phyloP scores from a whole-genome alignment of 1,139 yeast species.

The Pichia sp. region DNA sequence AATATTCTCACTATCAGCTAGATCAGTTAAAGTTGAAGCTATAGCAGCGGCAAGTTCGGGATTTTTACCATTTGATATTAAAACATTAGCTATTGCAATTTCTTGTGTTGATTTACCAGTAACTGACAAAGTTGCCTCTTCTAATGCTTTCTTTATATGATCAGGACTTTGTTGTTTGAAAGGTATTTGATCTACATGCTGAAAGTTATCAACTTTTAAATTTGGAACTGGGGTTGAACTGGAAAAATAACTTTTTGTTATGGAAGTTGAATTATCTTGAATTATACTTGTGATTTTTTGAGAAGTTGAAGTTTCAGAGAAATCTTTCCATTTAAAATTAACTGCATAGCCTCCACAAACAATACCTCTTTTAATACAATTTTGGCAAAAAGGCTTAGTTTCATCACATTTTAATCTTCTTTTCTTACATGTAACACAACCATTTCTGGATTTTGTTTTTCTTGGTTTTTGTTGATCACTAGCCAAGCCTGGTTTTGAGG shows the following conservation, averaged over 20 bases:
- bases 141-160: slow-evolving; percentile 34
- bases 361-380: slow-evolving; percentile 40
- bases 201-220: background rate
- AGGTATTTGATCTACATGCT: background rate
- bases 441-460: slow-evolving; percentile 37
- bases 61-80: slow-evolving; percentile 45
- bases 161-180: background rate
- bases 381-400: slow-evolving; percentile 45
- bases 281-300: background rate
- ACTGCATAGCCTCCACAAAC: slow-evolving; percentile 61
- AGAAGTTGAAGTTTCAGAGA: slow-evolving; percentile 31
- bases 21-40: slow-evolving; percentile 22
- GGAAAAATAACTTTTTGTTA: background rate
- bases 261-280: background rate
- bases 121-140: slow-evolving; percentile 48
- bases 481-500: too few relatives aligned
- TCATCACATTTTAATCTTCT: slow-evolving; percentile 55
- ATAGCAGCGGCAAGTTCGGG: slow-evolving; percentile 34
- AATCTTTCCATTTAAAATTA: slow-evolving; percentile 58
- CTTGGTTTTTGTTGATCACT: slow-evolving; percentile 16
- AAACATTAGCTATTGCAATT: slow-evolving; percentile 43
- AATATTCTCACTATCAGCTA: slow-evolving; percentile 18
- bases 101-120: slow-evolving; percentile 48
- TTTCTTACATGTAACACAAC: slow-evolving; percentile 54
- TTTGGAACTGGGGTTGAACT: background rate